Conservation (phyloP, 805 yeast genomes). For the Cyberlindnera lachancei region DNA sequence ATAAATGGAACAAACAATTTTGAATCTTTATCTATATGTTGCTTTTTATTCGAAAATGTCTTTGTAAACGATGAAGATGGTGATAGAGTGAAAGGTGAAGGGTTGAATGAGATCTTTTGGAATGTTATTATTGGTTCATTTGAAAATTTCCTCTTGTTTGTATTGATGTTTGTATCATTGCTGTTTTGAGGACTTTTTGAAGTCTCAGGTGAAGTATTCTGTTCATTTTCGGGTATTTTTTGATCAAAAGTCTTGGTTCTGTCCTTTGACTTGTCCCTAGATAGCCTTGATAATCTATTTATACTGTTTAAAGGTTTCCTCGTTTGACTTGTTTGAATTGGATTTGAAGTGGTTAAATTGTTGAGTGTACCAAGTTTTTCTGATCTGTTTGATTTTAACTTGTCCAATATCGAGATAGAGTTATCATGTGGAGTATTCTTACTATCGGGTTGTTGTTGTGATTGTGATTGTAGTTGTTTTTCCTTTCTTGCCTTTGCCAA, state of each 20-base stretch:
- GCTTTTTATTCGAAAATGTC: slow-evolving; percentile 14
- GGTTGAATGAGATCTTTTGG: slow-evolving; percentile 1
- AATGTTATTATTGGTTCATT: slow-evolving; percentile 3
- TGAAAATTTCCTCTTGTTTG: neutral
- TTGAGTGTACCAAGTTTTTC: too few relatives aligned
- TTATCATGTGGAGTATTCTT: too few relatives aligned
- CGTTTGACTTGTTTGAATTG: too few relatives aligned
- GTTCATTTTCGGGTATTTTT: too few relatives aligned
- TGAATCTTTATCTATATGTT: slow-evolving; percentile 17
- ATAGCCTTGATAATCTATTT: neutral
- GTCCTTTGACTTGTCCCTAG: slow-evolving; percentile 1
- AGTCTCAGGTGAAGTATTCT: too few relatives aligned
- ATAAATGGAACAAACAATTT: slow-evolving; percentile 25
- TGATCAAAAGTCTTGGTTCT: too few relatives aligned
- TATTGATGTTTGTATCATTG: too few relatives aligned
- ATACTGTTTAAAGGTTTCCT: too few relatives aligned
- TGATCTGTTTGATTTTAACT: too few relatives aligned
- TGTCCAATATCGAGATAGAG: slow-evolving; percentile 19
- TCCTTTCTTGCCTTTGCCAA: slow-evolving; percentile 17
- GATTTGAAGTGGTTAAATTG: too few relatives aligned
- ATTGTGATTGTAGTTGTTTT: neutral
- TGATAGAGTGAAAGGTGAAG: slow-evolving; percentile 1
- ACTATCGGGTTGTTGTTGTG: too few relatives aligned
- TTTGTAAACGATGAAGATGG: slow-evolving; percentile 3
- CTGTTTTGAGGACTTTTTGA: too few relatives aligned